phyloP scores from a whole-genome alignment of 1,139 yeast genomes.

The Lodderomyces pseudojiufengensis region DNA sequence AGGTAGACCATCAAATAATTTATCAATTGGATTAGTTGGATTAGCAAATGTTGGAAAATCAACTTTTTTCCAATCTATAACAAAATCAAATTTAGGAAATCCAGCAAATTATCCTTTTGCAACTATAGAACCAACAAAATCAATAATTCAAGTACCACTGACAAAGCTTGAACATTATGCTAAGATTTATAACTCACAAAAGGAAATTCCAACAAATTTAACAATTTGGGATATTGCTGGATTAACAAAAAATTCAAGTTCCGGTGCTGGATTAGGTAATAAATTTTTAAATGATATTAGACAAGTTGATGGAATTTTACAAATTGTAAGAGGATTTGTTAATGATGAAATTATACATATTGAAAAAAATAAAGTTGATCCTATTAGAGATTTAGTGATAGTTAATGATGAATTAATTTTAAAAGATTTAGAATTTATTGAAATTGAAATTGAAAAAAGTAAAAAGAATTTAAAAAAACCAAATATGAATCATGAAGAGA shows the following conservation, averaged over 20 bases:
- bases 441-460: conserved; percentile 48
- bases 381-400: conserved; percentile 62
- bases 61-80: conserved; percentile 63
- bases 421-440: conserved; percentile 67
- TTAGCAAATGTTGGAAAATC: conserved; percentile 77
- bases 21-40: conserved; percentile 62
- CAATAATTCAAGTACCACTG: conserved; percentile 56
- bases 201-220: conserved; percentile 52
- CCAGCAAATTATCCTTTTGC: conserved; percentile 84
- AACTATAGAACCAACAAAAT: conserved; percentile 71
- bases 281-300: conserved; percentile 69
- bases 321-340: conserved; percentile 63
- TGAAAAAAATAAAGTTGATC: conserved; percentile 59
- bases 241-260: conserved; percentile 65
- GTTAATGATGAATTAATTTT: conserved; percentile 71
- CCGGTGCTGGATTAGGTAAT: conserved; percentile 77
- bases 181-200: conserved; percentile 46
- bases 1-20: conserved; percentile 55
- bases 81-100: conserved; percentile 64
- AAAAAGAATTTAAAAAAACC: conserved; percentile 43
- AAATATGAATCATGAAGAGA: conserved; percentile 27
- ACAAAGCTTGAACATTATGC: conserved; percentile 42
- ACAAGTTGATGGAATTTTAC: conserved; percentile 72
- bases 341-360: conserved; percentile 71
- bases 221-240: conserved; percentile 75